These are phyloP conservation scores for Alternaria arborescens DNA, from an alignment of 2,329 filamentous ascomycete species.

Conservation along the genomic window DNA sequence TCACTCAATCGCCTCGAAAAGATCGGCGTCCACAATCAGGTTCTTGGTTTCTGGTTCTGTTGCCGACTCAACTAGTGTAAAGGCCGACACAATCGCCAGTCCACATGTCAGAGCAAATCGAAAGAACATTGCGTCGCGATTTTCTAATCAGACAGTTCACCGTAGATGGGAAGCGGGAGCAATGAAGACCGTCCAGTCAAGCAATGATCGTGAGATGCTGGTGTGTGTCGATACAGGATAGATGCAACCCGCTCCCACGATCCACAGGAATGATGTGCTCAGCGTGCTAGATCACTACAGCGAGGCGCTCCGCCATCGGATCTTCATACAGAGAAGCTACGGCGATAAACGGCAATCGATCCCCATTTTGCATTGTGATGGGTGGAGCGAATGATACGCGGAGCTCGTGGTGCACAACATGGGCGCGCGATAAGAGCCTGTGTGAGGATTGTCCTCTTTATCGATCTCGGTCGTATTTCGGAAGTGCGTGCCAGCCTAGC, in stretches of 20 bases:
- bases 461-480: neutral
- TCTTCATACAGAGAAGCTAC: neutral
- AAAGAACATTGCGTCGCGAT: constrained; percentile 6
- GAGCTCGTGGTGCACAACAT: neutral
- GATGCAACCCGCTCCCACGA: neutral
- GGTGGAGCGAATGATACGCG: neutral
- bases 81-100: constrained; percentile 1
- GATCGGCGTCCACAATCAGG: constrained; percentile 11
- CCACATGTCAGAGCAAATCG: neutral
- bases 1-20: constrained; percentile 14
- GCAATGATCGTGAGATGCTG: neutral
- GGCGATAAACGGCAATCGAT: neutral
- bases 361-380: neutral
- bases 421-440: neutral
- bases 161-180: neutral
- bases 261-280: neutral
- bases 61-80: neutral
- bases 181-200: neutral
- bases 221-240: no score
- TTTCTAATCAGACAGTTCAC: neutral
- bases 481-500: neutral
- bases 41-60: neutral
- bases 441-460: neutral
- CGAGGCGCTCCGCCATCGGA: neutral
- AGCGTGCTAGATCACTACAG: neutral